phyloP scores from a whole-genome alignment of 768 basidiomycete genomes.

The Boletus vermiculosoides region DNA sequence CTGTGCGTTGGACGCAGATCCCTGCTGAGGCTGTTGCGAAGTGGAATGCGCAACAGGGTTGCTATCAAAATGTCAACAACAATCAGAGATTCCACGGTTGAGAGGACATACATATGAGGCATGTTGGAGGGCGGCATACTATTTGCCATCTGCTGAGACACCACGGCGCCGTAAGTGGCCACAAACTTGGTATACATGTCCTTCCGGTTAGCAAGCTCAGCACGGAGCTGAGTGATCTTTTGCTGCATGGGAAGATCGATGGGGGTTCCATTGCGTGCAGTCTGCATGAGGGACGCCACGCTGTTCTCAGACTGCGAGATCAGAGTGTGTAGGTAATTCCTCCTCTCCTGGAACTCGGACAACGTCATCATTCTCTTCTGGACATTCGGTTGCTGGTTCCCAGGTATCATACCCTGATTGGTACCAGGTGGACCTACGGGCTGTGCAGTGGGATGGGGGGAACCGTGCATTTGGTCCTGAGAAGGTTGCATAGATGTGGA shows the following conservation, averaged over 20 bases:
- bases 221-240: slow-evolving; percentile 17
- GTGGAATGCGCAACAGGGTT: slow-evolving; percentile 17
- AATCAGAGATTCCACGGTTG: background rate
- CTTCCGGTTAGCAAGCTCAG: slow-evolving; percentile 33
- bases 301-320: slow-evolving; percentile 18
- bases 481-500: slow-evolving; percentile 41
- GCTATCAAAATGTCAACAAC: slow-evolving; percentile 17
- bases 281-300: slow-evolving; percentile 7
- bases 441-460: slow-evolving; percentile 40
- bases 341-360: slow-evolving; percentile 27
- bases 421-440: slow-evolving; percentile 18
- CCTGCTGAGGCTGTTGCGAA: slow-evolving; percentile 21
- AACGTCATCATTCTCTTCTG: slow-evolving; percentile 24
- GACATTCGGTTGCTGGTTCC: slow-evolving; percentile 20
- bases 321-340: slow-evolving; percentile 2
- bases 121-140: slow-evolving; percentile 23
- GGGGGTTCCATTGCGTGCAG: slow-evolving; percentile 11
- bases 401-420: slow-evolving; percentile 26
- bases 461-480: slow-evolving; percentile 47
- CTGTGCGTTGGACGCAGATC: slow-evolving; percentile 11
- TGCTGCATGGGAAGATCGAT: slow-evolving; percentile 20
- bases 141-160: slow-evolving; percentile 27
- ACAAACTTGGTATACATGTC: slow-evolving; percentile 41
- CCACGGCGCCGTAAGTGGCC: slow-evolving; percentile 25
- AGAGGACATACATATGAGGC: slow-evolving; percentile 36